phyloP scores from a whole-genome alignment of 768 basidiomycete genomes.

The Boletus insuetus region DNA sequence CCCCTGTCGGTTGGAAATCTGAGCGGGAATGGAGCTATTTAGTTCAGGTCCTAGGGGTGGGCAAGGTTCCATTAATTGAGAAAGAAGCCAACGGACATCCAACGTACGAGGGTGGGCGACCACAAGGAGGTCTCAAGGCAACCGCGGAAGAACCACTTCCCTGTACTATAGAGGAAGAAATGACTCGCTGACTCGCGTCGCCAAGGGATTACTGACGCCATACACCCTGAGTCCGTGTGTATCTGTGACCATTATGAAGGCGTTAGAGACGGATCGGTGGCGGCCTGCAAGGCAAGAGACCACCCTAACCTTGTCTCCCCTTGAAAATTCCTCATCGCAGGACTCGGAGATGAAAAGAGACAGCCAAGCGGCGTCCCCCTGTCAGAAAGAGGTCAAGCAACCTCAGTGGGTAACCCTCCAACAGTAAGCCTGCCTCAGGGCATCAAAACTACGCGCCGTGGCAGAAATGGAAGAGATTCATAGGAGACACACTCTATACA shows the following conservation, averaged over 20 bases:
- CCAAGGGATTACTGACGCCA: slow-evolving; percentile 4
- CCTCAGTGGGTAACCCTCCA: slow-evolving; percentile 9
- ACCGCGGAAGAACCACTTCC: slow-evolving; percentile 16
- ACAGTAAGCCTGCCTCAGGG: slow-evolving; percentile 8
- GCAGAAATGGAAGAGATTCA: slow-evolving; percentile 21
- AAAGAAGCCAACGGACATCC: neutral
- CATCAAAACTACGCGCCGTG: slow-evolving; percentile 24
- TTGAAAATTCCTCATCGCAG: slow-evolving; percentile 16
- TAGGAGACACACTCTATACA: slow-evolving; percentile 6
- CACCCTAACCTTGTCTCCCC: slow-evolving; percentile 10
- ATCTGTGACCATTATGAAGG: slow-evolving; percentile 16
- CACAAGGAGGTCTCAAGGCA: slow-evolving; percentile 28
- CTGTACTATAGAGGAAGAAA: slow-evolving; percentile 9
- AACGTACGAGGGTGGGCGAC: slow-evolving; percentile 6
- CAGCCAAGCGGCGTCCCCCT: neutral
- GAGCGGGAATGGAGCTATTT: neutral
- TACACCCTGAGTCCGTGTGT: slow-evolving; percentile 11
- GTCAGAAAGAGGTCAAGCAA: slow-evolving; percentile 3
- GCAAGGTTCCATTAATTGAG: slow-evolving; percentile 24
- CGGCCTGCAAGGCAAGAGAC: slow-evolving; percentile 13
- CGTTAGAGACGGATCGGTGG: slow-evolving; percentile 15
- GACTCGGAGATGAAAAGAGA: slow-evolving; percentile 27
- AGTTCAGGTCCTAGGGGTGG: slow-evolving; percentile 5
- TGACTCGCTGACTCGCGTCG: neutral
- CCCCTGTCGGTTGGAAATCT: slow-evolving; percentile 9